Evolutionary conservation across 345 rosid genomes (phyloP).

Genomic region (Populus alba): DNA sequence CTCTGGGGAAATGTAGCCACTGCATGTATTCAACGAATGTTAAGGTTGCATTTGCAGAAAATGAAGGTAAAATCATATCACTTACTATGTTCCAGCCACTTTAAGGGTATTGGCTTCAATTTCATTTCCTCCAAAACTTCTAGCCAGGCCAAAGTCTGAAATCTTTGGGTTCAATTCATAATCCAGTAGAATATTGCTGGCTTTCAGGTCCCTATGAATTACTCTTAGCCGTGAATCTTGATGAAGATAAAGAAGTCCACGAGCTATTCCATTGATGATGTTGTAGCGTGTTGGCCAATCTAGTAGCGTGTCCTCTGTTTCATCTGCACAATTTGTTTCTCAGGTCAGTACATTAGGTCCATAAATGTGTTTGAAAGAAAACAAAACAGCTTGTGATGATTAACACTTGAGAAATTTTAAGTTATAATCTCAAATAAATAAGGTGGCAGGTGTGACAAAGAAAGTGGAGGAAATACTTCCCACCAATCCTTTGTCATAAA

Average conservation of each 20-base stretch:
- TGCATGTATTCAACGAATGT: not conserved
- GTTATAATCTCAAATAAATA: not conserved
- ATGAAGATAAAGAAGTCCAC: slow-evolving; percentile 28
- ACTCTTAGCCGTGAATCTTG: slow-evolving; percentile 1
- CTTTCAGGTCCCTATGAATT: slow-evolving; percentile 13
- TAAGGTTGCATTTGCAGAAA: not conserved
- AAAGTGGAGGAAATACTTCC: too few species aligned
- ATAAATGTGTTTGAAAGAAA: not conserved
- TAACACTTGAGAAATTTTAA: not conserved
- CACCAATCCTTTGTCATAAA: too few species aligned
- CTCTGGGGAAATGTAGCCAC: slow-evolving; percentile 12
- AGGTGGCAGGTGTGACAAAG: too few species aligned
- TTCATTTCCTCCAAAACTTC: slow-evolving; percentile 4
- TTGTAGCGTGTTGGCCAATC: not conserved
- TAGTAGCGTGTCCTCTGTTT: not conserved
- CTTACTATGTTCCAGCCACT: slow-evolving; percentile 9
- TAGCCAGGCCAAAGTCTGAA: slow-evolving; percentile 11
- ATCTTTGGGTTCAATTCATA: not conserved
- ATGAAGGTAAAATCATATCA: not conserved
- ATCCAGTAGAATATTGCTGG: not conserved
- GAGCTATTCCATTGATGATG: slow-evolving; percentile 10
- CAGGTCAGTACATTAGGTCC: not conserved
- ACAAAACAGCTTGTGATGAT: not conserved
- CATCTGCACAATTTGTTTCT: not conserved
- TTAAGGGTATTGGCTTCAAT: slow-evolving; percentile 1